phyloP scores from a whole-genome alignment of 768 basidiomycete genomes.

The Sarcomyxa edulis region DNA sequence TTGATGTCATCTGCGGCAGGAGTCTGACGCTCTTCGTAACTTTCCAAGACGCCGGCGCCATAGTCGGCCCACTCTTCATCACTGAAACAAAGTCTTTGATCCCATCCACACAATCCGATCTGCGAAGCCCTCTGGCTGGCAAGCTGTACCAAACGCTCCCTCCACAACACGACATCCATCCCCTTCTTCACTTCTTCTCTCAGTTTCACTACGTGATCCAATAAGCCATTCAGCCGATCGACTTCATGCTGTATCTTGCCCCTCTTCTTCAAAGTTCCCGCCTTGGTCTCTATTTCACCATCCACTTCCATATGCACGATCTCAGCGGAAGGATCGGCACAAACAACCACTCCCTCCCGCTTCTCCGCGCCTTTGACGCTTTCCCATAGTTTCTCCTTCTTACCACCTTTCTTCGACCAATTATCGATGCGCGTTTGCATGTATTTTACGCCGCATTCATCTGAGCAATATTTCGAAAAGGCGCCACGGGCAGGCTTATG shows the following conservation, averaged over 20 bases:
- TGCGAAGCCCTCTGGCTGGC: constrained; percentile 62
- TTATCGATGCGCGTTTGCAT: constrained; percentile 60
- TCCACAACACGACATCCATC: constrained; percentile 66
- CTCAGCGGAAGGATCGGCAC: constrained; percentile 22
- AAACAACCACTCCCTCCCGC: constrained; percentile 65
- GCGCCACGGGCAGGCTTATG: constrained; percentile 76
- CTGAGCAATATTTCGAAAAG: constrained; percentile 90
- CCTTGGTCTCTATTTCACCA: constrained; percentile 13
- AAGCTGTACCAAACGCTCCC: constrained; percentile 62
- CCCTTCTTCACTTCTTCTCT: constrained; percentile 64
- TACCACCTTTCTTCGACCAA: constrained; percentile 60
- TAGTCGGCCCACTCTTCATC: constrained; percentile 75
- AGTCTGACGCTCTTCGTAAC: constrained; percentile 63
- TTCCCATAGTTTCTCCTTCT: constrained; percentile 65
- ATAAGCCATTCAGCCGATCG: constrained; percentile 42
- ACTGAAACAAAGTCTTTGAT: constrained; percentile 78
- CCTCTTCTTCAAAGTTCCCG: constrained; percentile 31
- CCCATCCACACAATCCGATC: constrained; percentile 82
- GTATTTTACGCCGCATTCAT: constrained; percentile 77
- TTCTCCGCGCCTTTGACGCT: constrained; percentile 64
- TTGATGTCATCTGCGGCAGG: too few species aligned
- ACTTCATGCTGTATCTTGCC: constrained; percentile 53
- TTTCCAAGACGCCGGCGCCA: constrained; percentile 61
- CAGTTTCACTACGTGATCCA: constrained; percentile 53
- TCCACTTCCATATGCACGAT: constrained; percentile 17